Base-by-base conservation (phyloP, 352 stramenopile genomes). In the Globisporangium barbulae region DNA sequence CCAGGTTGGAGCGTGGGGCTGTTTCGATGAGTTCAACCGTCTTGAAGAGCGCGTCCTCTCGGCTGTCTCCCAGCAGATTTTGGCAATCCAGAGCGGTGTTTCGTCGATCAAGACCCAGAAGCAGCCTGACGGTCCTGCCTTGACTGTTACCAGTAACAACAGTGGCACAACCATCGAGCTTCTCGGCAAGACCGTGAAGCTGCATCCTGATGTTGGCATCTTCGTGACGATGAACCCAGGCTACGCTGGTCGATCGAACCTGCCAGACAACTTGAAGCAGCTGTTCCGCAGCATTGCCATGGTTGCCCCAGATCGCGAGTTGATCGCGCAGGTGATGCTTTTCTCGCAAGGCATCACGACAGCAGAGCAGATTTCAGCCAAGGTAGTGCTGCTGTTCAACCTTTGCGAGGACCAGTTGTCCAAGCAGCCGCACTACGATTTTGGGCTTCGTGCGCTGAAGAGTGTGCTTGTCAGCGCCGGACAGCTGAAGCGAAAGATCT, bases 171-270 rank as follows among this genome's bases (percentile, higher is more conserved):
- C 75, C 0, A 98, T 99, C 60, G 93, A 99, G 63, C 75, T 99
- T 5, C 64, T 99, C 13, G 97, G 97, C 17, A 97, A 98, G 72
- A 92, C 77, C 39, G 96, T 99, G 25, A 82, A 83, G 50, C 76
- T 99, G 8, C 93, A 99, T 72, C 89, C 96, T 54, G 97, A 99
- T 72, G 97, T 99, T 54, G 98, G 97, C 28, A 99, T 99, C 61
- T 99, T 99, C 75, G 97, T 99, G 37, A 99, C 98, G 17, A 99
- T 99, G 98, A 99, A 99, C 75, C 98, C 98, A 41, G 97, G 96
- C 28, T 99, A 99, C 75, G 98, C 98, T 59, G 98, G 98, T 12
- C 88, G 97, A 66, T 98, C 92, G 9, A 98, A 99, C 70, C 69
- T 99, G 44, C 96, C 96, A 0, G 96, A 99, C 72, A 99, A 99